Base-by-base conservation (phyloP, 192 early-diverging fungal genomes). In the Entomortierella beljakovae region DNA sequence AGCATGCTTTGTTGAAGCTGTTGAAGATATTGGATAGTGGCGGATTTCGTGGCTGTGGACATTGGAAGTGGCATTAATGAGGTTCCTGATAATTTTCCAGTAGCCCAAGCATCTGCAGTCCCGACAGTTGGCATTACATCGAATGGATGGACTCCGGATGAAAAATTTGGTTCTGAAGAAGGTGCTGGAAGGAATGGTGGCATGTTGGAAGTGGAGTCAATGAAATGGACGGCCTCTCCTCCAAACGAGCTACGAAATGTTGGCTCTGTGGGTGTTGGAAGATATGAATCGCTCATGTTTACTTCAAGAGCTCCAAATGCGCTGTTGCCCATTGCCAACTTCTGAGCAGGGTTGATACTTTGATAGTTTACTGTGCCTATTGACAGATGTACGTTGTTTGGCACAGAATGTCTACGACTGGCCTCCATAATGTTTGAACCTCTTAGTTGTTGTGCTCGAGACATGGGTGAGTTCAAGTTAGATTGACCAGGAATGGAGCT, bases 11-110 rank as follows among this genome's bases (percentile, higher is more conserved):
- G 71, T 20, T 74, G 72, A 9, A 67, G 59, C 10, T 75, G 64
- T 9, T 75, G 72, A 20, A 75, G 63, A 40, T 67, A 75, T 23
- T 75, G 64, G 23, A 75, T 67, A 5, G 72, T 57, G 6, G 58
- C 58, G 2, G 57, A 49, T 11, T 66, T 67, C 0, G 64, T 61
- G 26, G 57, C 51, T 9, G 26, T 67, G 2, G 64, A 51, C 51
- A 67, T 75, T 10, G 63, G 54, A 22, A 55, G 23, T 25, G 51
- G 69, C 6, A 46, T 56, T 52, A 56, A 34, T 3, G 48, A 46
- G 6, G 57, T 56, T 53, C 61, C 71, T 7, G 31, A 15, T 10
- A 64, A 6, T 20, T 18, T 33, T 23, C 57, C 50, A 10, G 56
- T 54, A 11, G 33, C 0, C 61, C 48, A 48, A 6, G 56, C 6